phyloP scores from a whole-genome alignment of 768 basidiomycete species.

The Flagelloscypha sp. region DNA sequence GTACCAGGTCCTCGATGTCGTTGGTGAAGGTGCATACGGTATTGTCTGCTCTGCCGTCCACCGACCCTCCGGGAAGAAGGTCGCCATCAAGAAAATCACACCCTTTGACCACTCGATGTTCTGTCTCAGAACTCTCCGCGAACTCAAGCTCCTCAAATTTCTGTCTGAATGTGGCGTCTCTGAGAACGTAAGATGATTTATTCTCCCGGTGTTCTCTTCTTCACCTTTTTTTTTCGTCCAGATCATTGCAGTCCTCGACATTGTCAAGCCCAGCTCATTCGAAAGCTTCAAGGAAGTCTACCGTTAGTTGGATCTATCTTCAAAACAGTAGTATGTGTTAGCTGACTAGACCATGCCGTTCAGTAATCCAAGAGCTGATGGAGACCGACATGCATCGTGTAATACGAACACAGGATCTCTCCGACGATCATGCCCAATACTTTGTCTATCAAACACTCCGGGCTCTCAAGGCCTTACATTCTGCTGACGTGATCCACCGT shows the following conservation, averaged over 20 bases:
- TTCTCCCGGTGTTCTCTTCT: slow-evolving; percentile 82
- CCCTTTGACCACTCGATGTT: slow-evolving; percentile 97
- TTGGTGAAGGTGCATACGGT: slow-evolving; percentile 90
- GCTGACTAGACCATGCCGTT: slow-evolving; percentile 5
- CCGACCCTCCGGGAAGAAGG: slow-evolving; percentile 77
- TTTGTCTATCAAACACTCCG: slow-evolving; percentile 93
- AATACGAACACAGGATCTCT: slow-evolving; percentile 89
- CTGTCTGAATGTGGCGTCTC: slow-evolving; percentile 82
- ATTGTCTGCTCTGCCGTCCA: slow-evolving; percentile 94
- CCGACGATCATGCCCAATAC: slow-evolving; percentile 92
- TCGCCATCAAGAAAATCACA: slow-evolving; percentile 94
- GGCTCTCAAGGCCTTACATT: slow-evolving; percentile 92
- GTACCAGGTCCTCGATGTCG: slow-evolving; percentile 80
- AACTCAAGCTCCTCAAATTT: slow-evolving; percentile 78
- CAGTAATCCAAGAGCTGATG: slow-evolving; percentile 89
- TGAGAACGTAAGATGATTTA: slow-evolving; percentile 92
- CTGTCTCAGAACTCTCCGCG: slow-evolving; percentile 82
- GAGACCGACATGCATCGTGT: slow-evolving; percentile 97
- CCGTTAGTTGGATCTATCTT: slow-evolving; percentile 30
- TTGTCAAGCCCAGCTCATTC: slow-evolving; percentile 71
- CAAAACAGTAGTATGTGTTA: slow-evolving; percentile 2
- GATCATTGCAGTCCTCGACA: slow-evolving; percentile 88
- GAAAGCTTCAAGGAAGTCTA: slow-evolving; percentile 88
- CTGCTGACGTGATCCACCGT: slow-evolving; percentile 92
- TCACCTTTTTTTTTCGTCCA: slow-evolving; percentile 57